Conservation (phyloP, 2,329 filamentous ascomycete species). For the Talaromyces sp. region DNA sequence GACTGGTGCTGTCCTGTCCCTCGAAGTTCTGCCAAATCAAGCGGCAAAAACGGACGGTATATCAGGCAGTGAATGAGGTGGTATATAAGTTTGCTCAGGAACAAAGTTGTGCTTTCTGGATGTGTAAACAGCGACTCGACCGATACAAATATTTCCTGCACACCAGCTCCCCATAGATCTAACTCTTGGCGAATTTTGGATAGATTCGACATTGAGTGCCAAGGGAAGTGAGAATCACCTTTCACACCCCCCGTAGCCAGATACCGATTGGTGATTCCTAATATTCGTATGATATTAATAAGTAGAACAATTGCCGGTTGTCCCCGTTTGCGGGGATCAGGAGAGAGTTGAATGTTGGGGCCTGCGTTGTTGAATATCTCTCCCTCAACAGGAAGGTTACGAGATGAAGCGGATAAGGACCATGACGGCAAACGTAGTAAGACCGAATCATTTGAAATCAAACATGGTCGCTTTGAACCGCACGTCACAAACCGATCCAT, state of each 20-base stretch:
- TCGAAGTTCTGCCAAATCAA: conserved; percentile 74
- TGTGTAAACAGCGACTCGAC: conserved; percentile 71
- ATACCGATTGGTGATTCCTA: conserved; percentile 79
- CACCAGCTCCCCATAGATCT: conserved; percentile 78
- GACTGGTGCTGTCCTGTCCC: conserved; percentile 80
- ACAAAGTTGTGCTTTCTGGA: conserved; percentile 68
- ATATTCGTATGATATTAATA: conserved; percentile 75
- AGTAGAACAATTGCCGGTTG: conserved; percentile 75
- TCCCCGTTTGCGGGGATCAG: conserved; percentile 62
- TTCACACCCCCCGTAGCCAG: conserved; percentile 80
- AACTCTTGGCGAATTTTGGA: conserved; percentile 82
- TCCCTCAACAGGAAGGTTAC: conserved; percentile 62
- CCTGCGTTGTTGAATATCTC: conserved; percentile 75
- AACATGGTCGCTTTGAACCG: conserved; percentile 74
- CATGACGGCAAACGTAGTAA: conserved; percentile 68
- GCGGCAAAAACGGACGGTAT: conserved; percentile 79
- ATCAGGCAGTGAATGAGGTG: conserved; percentile 82
- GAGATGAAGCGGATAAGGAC: conserved; percentile 51
- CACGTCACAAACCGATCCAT: conserved; percentile 79
- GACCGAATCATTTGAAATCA: conserved; percentile 72
- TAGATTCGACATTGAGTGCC: conserved; percentile 78
- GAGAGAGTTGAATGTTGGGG: conserved; percentile 69
- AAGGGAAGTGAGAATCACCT: conserved; percentile 84
- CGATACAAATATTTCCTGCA: conserved; percentile 71
- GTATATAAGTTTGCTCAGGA: conserved; percentile 81